Conservation (phyloP, 1,284 basidiomycete genomes). For the Sanghuangporus weigelae region DNA sequence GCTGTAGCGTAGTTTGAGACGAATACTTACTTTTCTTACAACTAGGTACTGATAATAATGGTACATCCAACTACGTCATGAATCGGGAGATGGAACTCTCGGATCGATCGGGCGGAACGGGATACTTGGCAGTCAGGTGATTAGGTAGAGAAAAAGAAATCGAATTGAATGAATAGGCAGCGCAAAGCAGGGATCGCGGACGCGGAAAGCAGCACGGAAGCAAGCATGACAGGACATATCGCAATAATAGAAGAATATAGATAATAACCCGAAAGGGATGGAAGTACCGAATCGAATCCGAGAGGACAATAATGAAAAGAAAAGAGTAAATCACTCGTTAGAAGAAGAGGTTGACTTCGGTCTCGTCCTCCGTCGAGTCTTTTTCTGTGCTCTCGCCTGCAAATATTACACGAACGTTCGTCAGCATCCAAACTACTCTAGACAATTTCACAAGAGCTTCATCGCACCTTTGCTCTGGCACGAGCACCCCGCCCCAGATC, state of each 20-base stretch:
- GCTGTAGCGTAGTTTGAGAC: not conserved
- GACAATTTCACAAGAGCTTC: too few species aligned
- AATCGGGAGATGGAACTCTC: not conserved
- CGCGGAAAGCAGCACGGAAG: not conserved
- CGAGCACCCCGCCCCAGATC: slow-evolving; percentile 21
- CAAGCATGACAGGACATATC: not conserved
- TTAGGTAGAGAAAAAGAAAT: not conserved
- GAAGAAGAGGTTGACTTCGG: not conserved
- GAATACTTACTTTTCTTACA: not conserved
- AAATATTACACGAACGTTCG: not conserved
- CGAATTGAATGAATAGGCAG: not conserved
- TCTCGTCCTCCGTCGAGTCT: slow-evolving; percentile 4
- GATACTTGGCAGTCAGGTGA: not conserved
- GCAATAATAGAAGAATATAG: not conserved
- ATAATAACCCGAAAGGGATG: not conserved
- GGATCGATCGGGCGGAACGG: not conserved
- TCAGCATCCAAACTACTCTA: not conserved
- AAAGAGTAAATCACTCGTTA: not conserved
- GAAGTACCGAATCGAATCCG: not conserved
- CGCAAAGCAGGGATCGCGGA: not conserved
- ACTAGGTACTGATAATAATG: not conserved
- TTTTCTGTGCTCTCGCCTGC: slow-evolving; percentile 9
- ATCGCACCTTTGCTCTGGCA: slow-evolving; percentile 20
- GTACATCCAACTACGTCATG: not conserved
- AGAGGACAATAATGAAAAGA: not conserved